A percentile compares a stretch with the other conserved stretches of the same genome.
phyloP scores from a whole-genome alignment of 352 stramenopile genomes.

The Pythium aristosporum region DNA sequence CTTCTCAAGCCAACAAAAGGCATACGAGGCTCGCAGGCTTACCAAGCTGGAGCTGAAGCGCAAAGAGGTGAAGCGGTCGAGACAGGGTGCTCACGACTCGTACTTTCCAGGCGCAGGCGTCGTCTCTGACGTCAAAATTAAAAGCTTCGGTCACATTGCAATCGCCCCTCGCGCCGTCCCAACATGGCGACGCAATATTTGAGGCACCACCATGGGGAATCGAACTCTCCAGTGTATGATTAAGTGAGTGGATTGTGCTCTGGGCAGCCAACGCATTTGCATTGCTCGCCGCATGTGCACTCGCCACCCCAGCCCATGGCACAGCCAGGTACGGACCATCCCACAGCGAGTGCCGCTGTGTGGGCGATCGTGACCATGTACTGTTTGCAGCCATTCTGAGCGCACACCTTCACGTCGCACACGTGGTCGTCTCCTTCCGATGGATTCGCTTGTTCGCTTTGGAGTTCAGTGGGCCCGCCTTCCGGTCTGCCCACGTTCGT shows the following conservation, averaged over 20 bases:
- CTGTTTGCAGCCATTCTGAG: constrained; percentile 64
- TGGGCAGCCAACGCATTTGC: constrained; percentile 74
- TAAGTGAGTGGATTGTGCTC: constrained; percentile 60
- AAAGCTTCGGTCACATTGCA: constrained; percentile 66
- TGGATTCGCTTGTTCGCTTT: background rate
- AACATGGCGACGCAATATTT: constrained; percentile 60
- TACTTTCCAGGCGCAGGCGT: constrained; percentile 50
- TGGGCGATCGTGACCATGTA: constrained; percentile 81
- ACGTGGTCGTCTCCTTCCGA: constrained; percentile 31
- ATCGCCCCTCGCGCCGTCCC: constrained; percentile 62
- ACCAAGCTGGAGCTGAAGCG: constrained; percentile 50
- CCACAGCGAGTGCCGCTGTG: constrained; percentile 70
- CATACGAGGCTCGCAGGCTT: constrained; percentile 46
- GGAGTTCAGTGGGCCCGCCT: background rate
- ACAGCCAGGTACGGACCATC: constrained; percentile 77
- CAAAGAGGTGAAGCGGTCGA: constrained; percentile 34
- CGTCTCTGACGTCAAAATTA: constrained; percentile 56
- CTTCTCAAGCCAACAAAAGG: constrained; percentile 38
- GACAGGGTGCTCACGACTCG: constrained; percentile 51
- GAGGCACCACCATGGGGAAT: background rate
- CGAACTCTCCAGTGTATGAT: background rate
- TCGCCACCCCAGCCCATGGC: constrained; percentile 77
- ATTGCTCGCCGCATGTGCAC: constrained; percentile 77
- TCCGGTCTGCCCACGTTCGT: background rate
- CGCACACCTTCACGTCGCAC: constrained; percentile 63